A percentile compares a stretch with the other conserved stretches of the same genome.
Evolutionary conservation across 441 rosid species (phyloP).

Genomic region (Eutrema salsugineum): DNA sequence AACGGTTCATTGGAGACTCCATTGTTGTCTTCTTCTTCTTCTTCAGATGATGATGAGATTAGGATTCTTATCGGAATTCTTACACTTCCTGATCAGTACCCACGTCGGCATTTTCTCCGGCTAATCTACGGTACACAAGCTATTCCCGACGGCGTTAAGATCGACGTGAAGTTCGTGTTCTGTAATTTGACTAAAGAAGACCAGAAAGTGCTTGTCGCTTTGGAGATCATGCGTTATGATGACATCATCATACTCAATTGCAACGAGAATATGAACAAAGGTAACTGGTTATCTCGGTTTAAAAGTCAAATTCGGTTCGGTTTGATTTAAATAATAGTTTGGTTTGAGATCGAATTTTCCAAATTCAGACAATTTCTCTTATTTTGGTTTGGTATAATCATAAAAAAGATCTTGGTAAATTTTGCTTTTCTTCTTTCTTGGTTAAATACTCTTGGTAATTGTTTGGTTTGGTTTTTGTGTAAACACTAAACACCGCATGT

Average conservation of each 20-base stretch:
- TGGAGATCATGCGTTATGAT: conserved; percentile 78
- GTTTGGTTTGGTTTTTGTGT: too few species aligned
- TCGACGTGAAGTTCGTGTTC: conserved; percentile 86
- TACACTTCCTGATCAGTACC: conserved; percentile 79
- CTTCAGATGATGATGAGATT: conserved; percentile 33
- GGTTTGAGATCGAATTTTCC: not conserved
- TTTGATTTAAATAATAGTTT: not conserved
- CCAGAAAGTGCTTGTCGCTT: conserved; percentile 74
- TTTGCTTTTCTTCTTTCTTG: too few species aligned
- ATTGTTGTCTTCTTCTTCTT: conserved; percentile 31
- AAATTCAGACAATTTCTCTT: not conserved
- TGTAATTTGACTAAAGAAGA: conserved; percentile 89
- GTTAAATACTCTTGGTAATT: too few species aligned
- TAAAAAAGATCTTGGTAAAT: too few species aligned
- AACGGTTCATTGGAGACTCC: conserved; percentile 5
- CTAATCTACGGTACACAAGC: conserved; percentile 63
- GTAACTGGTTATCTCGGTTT: conserved; percentile 26
- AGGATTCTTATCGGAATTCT: conserved; percentile 70
- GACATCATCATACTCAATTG: conserved; percentile 78
- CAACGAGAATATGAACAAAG: conserved; percentile 84
- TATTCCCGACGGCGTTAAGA: conserved; percentile 33
- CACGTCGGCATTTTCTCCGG: conserved; percentile 64
- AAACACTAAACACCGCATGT: too few species aligned
- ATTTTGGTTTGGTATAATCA: not conserved
- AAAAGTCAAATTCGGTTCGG: not conserved